Evolutionary conservation across 192 early-diverging fungal genomes (phyloP).

Genomic region (Backusella tarrabulga): DNA sequence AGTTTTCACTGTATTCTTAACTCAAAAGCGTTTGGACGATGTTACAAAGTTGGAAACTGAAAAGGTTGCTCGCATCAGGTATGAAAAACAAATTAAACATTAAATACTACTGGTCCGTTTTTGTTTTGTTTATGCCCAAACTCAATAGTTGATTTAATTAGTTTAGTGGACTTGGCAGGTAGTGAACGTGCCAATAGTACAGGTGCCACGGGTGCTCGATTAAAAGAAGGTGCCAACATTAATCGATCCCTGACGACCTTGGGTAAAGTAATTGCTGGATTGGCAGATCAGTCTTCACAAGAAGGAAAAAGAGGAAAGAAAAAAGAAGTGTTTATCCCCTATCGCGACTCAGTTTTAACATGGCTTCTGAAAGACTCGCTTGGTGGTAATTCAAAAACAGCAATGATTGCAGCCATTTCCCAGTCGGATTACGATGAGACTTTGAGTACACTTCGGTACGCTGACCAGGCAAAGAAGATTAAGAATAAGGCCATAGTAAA

Average conservation of each 20-base stretch:
- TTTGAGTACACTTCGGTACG: constrained; percentile 73
- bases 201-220: constrained; percentile 75
- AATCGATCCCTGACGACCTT: constrained; percentile 92
- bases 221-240: constrained; percentile 94
- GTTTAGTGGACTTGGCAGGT: constrained; percentile 92
- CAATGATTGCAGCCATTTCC: constrained; percentile 67
- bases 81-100: constrained; percentile 20
- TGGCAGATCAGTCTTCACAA: constrained; percentile 66
- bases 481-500: constrained; percentile 80
- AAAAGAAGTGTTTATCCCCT: constrained; percentile 73
- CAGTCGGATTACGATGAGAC: constrained; percentile 64
- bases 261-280: constrained; percentile 91
- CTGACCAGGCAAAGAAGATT: constrained; percentile 79
- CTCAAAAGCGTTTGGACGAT: constrained; percentile 55
- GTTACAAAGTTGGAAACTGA: constrained; percentile 62
- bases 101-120: neutral
- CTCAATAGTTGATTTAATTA: constrained; percentile 21
- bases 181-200: constrained; percentile 89
- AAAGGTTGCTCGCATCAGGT: constrained; percentile 72
- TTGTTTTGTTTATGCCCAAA: neutral
- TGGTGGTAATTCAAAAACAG: constrained; percentile 70
- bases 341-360: constrained; percentile 85
- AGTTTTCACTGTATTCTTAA: constrained; percentile 76
- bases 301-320: constrained; percentile 43
- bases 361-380: constrained; percentile 73